Percentiles rank a stretch among this genome's conserved stretches.
Evolutionary conservation across 2,329 filamentous ascomycete species (phyloP).

Genomic region (Kalmusia sp.): DNA sequence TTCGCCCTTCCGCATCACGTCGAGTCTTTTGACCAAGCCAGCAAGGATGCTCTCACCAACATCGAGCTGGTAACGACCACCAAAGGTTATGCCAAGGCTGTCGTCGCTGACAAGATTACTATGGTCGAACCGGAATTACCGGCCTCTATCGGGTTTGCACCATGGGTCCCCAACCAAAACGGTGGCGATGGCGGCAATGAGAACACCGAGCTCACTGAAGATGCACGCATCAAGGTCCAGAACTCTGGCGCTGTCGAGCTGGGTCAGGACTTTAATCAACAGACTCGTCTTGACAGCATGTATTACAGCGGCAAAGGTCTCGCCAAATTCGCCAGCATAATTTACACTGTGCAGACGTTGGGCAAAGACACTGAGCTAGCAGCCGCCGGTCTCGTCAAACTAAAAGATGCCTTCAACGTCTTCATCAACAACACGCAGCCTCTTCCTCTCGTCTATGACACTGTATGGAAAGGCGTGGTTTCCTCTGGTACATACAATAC

Average conservation of each 20-base stretch:
- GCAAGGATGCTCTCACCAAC: slow-evolving; percentile 53
- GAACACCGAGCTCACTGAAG: slow-evolving; percentile 49
- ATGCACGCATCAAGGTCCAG: slow-evolving; percentile 65
- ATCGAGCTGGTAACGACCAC: slow-evolving; percentile 80
- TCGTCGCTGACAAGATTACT: slow-evolving; percentile 62
- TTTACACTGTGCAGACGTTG: slow-evolving; percentile 61
- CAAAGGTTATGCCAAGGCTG: slow-evolving; percentile 80
- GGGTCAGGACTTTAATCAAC: slow-evolving; percentile 73
- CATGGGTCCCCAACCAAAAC: slow-evolving; percentile 68
- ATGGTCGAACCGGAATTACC: slow-evolving; percentile 78
- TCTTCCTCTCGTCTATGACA: slow-evolving; percentile 65
- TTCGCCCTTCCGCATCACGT: slow-evolving; percentile 90
- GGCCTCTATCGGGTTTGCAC: slow-evolving; percentile 76
- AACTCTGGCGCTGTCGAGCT: slow-evolving; percentile 73
- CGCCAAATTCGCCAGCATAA: slow-evolving; percentile 54
- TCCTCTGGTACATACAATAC: slow-evolving; percentile 70
- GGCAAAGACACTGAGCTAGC: slow-evolving; percentile 64
- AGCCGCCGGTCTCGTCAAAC: slow-evolving; percentile 58
- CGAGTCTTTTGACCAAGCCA: slow-evolving; percentile 71
- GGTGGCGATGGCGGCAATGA: slow-evolving; percentile 42
- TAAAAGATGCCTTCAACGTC: slow-evolving; percentile 57
- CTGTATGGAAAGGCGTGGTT: slow-evolving; percentile 80
- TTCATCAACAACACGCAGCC: slow-evolving; percentile 57
- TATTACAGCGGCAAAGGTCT: slow-evolving; percentile 78
- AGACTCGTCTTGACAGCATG: slow-evolving; percentile 86